phyloP scores from a whole-genome alignment of 495 filamentous ascomycete species.

The Xylaria longipes region DNA sequence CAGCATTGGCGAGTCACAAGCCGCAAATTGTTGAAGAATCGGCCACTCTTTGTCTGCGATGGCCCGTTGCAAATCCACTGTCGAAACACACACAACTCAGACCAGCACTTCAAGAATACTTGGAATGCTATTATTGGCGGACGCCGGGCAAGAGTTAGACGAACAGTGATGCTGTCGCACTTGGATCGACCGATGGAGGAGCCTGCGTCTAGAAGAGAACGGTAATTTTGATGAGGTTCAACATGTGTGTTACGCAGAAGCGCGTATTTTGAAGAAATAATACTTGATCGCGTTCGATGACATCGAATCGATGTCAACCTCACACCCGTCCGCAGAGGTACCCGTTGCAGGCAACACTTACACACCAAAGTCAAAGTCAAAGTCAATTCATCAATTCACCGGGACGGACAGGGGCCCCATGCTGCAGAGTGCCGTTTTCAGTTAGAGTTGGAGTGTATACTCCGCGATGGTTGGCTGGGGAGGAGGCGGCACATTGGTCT shows the following conservation, averaged over 20 bases:
- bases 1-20: constrained; percentile 26
- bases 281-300: no score
- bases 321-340: neutral
- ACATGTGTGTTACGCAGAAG: neutral
- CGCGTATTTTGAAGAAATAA: no score
- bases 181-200: neutral
- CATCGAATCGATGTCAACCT: neutral
- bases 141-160: neutral
- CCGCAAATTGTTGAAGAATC: constrained; percentile 12
- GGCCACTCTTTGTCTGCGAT: neutral
- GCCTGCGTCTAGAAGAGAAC: neutral
- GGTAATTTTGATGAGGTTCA: neutral
- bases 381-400: neutral
- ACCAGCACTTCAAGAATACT: constrained; percentile 14
- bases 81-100: constrained; percentile 23
- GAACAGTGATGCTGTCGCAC: constrained; percentile 1
- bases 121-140: constrained; percentile 23
- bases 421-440: constrained; percentile 2
- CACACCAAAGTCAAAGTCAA: neutral
- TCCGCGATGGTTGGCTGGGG: constrained; percentile 4
- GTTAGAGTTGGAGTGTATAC: neutral
- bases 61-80: constrained; percentile 18
- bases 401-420: neutral
- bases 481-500: neutral
- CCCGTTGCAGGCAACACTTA: neutral